Evolutionary conservation across 352 stramenopile species (phyloP).

Genomic region (Globisporangium rhizosaccharum): DNA sequence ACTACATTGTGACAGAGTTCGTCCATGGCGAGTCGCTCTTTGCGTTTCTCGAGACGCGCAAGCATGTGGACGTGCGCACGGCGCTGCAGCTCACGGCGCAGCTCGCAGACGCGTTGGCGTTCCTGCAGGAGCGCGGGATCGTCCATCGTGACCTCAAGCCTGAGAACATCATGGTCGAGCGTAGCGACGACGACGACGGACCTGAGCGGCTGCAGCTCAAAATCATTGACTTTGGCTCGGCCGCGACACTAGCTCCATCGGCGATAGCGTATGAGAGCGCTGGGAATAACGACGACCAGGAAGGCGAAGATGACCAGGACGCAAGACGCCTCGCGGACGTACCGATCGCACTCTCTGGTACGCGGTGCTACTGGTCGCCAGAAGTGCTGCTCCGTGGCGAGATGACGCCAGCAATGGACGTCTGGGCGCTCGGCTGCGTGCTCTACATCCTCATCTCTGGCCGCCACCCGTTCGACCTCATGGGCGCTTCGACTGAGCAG

Average conservation of each 20-base stretch:
- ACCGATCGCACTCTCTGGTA: conserved; percentile 56
- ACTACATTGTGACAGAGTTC: conserved; percentile 82
- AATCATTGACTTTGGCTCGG: conserved; percentile 88
- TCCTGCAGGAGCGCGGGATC: conserved; percentile 57
- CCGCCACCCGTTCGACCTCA: conserved; percentile 83
- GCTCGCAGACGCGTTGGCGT: conserved; percentile 58
- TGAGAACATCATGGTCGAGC: conserved; percentile 78
- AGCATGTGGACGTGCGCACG: conserved; percentile 29
- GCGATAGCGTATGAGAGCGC: neutral
- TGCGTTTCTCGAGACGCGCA: conserved; percentile 54
- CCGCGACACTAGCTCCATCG: conserved; percentile 14
- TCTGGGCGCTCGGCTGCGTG: conserved; percentile 86
- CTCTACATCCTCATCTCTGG: conserved; percentile 86
- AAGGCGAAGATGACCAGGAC: neutral
- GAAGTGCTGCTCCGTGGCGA: conserved; percentile 54
- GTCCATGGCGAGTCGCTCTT: conserved; percentile 64
- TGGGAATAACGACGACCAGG: neutral
- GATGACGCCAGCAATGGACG: conserved; percentile 78
- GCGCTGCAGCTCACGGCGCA: conserved; percentile 56
- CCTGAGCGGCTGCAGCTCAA: conserved; percentile 54
- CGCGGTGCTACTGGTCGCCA: conserved; percentile 81
- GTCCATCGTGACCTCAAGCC: conserved; percentile 88
- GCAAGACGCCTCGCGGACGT: neutral
- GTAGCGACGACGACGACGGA: conserved; percentile 4
- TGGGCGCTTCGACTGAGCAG: conserved; percentile 65